A percentile compares a stretch with the other conserved stretches of the same genome.
phyloP scores from a whole-genome alignment of 2,329 filamentous ascomycete species.

The Beauveria medogensis region DNA sequence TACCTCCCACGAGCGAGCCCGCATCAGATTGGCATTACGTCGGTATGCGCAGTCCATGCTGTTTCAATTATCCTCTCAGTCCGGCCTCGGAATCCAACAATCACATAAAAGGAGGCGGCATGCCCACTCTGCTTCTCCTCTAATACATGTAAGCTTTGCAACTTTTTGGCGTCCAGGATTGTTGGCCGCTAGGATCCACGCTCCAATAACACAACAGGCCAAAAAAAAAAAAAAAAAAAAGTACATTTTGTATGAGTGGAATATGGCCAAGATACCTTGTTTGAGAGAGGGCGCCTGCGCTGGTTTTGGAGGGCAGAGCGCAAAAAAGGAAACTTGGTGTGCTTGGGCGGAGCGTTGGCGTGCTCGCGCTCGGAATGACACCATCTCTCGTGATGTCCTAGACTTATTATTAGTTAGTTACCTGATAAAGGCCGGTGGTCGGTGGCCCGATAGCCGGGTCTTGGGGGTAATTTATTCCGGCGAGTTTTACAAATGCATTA shows the following conservation, averaged over 20 bases:
- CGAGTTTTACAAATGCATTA: background rate
- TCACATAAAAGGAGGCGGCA: background rate
- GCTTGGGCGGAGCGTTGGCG: constrained; percentile 10
- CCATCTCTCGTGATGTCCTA: background rate
- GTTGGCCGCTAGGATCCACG: constrained; percentile 1
- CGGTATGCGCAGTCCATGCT: background rate
- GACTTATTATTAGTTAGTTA: background rate
- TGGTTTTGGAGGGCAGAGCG: background rate
- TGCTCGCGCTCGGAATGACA: constrained; percentile 9
- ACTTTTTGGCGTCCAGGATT: constrained; percentile 8
- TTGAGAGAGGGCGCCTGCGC: background rate
- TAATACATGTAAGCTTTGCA: background rate
- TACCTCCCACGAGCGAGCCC: background rate
- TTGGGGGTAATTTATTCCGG: background rate
- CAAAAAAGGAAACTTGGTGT: background rate
- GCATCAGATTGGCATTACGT: background rate
- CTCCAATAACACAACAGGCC: background rate
- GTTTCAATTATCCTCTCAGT: no score
- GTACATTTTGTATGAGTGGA: background rate
- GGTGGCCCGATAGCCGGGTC: constrained; percentile 5
- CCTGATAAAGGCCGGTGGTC: background rate
- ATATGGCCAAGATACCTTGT: background rate
- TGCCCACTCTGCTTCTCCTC: background rate
- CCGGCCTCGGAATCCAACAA: background rate
- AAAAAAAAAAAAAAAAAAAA: background rate